Percentiles rank a stretch among this genome's conserved stretches.
These are phyloP conservation scores for Tetramitus jugosus DNA, from an alignment of 208 protist genomes.

Conservation along the genomic window DNA sequence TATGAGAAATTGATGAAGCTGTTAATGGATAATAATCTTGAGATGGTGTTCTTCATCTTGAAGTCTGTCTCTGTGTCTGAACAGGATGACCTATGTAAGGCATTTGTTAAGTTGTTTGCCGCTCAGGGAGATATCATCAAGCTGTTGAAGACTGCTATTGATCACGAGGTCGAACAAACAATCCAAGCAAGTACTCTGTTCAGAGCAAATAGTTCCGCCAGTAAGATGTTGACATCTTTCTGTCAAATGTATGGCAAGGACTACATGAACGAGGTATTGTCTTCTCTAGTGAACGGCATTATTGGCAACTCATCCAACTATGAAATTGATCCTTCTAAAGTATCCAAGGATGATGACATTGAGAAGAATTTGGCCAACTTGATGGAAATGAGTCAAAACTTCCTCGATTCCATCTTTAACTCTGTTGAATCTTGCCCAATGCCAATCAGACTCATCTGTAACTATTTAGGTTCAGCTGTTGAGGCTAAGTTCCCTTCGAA, in stretches of 20 bases:
- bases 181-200: not conserved
- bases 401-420: not conserved
- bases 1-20: constrained; percentile 11
- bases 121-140: not conserved
- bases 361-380: not conserved
- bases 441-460: not conserved
- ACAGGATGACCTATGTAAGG: not conserved
- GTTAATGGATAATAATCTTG: constrained; percentile 2
- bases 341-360: not conserved
- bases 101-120: constrained; percentile 2
- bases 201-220: constrained; percentile 4
- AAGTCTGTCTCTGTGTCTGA: not conserved
- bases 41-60: not conserved
- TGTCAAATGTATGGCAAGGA: not conserved
- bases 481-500: not conserved
- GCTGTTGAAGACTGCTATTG: not conserved
- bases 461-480: not conserved
- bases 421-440: not conserved
- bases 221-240: constrained; percentile 12
- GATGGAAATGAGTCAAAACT: not conserved
- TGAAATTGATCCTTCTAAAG: constrained; percentile 5
- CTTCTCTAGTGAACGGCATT: not conserved
- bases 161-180: constrained; percentile 8
- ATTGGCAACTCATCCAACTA: not conserved
- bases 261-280: not conserved